A percentile compares a stretch with the other conserved stretches of the same genome.
Evolutionary conservation across 1,284 basidiomycete species (phyloP).

Genomic region (Marasmius fiardii): DNA sequence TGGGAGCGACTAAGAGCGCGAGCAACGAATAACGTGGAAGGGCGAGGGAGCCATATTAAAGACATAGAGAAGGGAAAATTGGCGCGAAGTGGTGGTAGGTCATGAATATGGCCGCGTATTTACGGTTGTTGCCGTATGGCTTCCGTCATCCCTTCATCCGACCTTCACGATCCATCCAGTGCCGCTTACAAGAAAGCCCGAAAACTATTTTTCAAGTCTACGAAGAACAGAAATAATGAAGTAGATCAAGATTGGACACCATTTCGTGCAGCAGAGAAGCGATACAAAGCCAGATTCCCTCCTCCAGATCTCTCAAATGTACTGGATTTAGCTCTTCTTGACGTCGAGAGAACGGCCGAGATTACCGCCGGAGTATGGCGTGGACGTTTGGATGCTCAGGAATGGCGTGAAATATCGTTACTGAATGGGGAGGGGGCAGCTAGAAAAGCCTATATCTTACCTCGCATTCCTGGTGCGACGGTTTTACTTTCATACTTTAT

Average conservation of each 20-base stretch:
- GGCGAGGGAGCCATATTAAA: slow-evolving; percentile 56
- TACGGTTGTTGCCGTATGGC: neutral
- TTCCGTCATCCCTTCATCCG: slow-evolving; percentile 7
- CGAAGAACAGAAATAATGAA: slow-evolving; percentile 44
- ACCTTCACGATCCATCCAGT: slow-evolving; percentile 39
- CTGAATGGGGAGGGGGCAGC: too few species aligned
- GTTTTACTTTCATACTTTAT: slow-evolving; percentile 11
- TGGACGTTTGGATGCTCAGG: slow-evolving; percentile 37
- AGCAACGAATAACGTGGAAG: slow-evolving; percentile 39
- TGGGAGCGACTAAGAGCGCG: slow-evolving; percentile 35
- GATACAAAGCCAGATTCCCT: slow-evolving; percentile 72
- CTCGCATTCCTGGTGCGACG: slow-evolving; percentile 52
- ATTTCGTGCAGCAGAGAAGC: slow-evolving; percentile 74
- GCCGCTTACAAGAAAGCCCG: slow-evolving; percentile 64
- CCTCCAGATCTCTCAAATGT: slow-evolving; percentile 68
- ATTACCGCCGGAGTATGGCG: slow-evolving; percentile 43
- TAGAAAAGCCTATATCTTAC: slow-evolving; percentile 45
- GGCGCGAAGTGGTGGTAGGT: neutral
- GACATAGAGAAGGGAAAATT: slow-evolving; percentile 51
- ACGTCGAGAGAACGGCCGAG: slow-evolving; percentile 36
- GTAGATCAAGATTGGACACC: slow-evolving; percentile 58
- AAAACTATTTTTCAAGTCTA: slow-evolving; percentile 54
- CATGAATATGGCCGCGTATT: slow-evolving; percentile 2
- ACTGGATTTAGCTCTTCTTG: slow-evolving; percentile 58
- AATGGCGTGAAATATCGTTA: slow-evolving; percentile 28